Evolutionary conservation across 2,329 filamentous ascomycete species (phyloP), one percentile per base, ranked within the genome.

Genomic region (Cercospora sojina): DNA sequence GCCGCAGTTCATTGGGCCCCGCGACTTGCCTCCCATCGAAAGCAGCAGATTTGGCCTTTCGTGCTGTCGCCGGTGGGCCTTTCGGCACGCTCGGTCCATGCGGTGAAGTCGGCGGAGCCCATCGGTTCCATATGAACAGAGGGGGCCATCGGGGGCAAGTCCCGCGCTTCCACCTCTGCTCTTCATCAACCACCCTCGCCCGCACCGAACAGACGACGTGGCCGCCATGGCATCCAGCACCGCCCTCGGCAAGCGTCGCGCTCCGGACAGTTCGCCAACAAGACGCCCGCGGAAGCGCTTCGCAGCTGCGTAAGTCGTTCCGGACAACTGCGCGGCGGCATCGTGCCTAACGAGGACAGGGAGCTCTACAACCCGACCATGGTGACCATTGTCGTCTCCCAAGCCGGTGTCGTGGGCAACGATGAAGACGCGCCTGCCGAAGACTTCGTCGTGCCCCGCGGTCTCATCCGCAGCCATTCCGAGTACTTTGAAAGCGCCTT

Each of bases 401-500:
- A 57, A 57, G 53, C 53, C n/a, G 53, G 53, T 12, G 31, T 57
- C 53, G 4, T 57, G 2, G 53, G 31, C 9, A 51, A 29, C 4
- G 12, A 49, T 29, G 32, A 49, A 12, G 8, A 41, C 25, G 58
- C 38, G 4, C 13, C 25, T 9, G 18, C 32, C 3, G 31, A 31
- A 43, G 60, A 63, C 27, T 64, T 64, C n/a, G 29, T 6, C 5
- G 43, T 67, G 13, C 65, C 58, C 12, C 56, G 59, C 12, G 67
- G 29, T 12, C 47, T 69, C 12, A 66, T 69, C 13, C 63, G 62
- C 43, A 32, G 49, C 16, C 38, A 55, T 47, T 67, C 67, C 6
- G 59, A 56, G n/a, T 69, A 67, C 59, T 69, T 69, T 51, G 56
- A 65, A 13, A 55, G 53, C 41, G 60, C 63, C 2, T 66, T 67